These are phyloP conservation scores for Fusarium acutatum DNA, from an alignment of 2,329 filamentous ascomycete species.

Conservation along the genomic window DNA sequence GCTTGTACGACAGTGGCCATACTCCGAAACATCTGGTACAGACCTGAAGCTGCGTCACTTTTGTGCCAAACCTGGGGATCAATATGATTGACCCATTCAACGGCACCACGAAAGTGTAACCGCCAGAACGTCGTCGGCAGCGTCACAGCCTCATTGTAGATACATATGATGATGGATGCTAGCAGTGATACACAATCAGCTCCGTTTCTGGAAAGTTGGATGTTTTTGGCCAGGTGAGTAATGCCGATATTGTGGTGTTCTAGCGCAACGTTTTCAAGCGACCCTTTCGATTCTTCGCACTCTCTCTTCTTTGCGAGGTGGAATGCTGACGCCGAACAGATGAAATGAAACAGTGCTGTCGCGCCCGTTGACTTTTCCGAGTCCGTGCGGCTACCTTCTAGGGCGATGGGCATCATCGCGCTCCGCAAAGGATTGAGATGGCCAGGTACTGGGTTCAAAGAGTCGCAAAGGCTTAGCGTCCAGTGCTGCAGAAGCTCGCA, in stretches of 20 bases:
- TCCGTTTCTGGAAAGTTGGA: constrained; percentile 34
- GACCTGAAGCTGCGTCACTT: constrained; percentile 29
- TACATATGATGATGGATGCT: constrained; percentile 36
- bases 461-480: constrained; percentile 36
- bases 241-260: constrained; percentile 40
- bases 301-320: constrained; percentile 27
- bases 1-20: constrained; percentile 36
- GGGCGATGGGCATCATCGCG: constrained; percentile 37
- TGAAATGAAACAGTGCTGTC: constrained; percentile 36
- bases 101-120: constrained; percentile 35
- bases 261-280: constrained; percentile 34
- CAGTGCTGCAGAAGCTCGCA: constrained; percentile 37
- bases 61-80: constrained; percentile 37
- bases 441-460: constrained; percentile 32
- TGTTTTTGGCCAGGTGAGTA: constrained; percentile 37
- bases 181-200: constrained; percentile 30
- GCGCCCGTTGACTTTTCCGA: constrained; percentile 30
- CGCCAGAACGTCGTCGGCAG: constrained; percentile 37
- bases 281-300: constrained; percentile 8
- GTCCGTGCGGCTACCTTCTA: constrained; percentile 35
- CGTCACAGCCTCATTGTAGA: constrained; percentile 39
- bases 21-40: constrained; percentile 40
- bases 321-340: constrained; percentile 38
- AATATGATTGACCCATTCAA: constrained; percentile 41
- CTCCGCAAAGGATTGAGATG: constrained; percentile 33